A percentile compares a stretch with the other conserved stretches of the same genome.
These are phyloP conservation scores for Hygrocybe punicea DNA, from an alignment of 768 basidiomycete species.

Conservation along the genomic window DNA sequence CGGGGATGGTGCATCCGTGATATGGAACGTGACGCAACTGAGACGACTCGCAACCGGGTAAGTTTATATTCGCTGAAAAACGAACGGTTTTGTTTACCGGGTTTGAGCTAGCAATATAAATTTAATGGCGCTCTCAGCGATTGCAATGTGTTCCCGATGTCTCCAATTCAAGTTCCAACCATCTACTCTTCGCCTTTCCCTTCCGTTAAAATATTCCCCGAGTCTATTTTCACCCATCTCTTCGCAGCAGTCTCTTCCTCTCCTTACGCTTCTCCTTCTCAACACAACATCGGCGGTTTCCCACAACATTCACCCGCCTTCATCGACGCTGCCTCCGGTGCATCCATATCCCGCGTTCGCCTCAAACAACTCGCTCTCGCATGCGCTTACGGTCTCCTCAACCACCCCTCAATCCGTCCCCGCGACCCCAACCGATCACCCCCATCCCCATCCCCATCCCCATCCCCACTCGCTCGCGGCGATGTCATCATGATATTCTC, in stretches of 20 bases:
- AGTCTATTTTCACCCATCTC: constrained; percentile 51
- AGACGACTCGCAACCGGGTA: no score
- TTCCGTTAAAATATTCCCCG: constrained; percentile 34
- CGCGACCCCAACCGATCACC: not conserved
- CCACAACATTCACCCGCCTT: constrained; percentile 43
- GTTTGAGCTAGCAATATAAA: no score
- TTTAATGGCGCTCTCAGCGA: no score
- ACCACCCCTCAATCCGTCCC: constrained; percentile 29
- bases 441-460: constrained; percentile 13
- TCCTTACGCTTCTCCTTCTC: no score
- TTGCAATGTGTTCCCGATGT: no score
- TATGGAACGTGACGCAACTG: no score
- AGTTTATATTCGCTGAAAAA: no score
- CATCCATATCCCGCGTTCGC: constrained; percentile 44
- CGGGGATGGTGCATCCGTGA: no score
- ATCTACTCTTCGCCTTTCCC: constrained; percentile 49
- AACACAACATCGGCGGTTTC: constrained; percentile 38
- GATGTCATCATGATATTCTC: constrained; percentile 65
- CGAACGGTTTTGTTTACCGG: no score
- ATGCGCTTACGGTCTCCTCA: constrained; percentile 51
- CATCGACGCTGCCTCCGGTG: constrained; percentile 51
- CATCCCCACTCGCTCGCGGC: constrained; percentile 39
- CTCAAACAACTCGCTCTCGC: constrained; percentile 44
- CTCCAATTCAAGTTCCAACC: constrained; percentile 34
- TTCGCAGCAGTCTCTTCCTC: constrained; percentile 24